Base-by-base conservation (phyloP, 495 filamentous ascomycete genomes). In the Lasiosphaeria hispida region DNA sequence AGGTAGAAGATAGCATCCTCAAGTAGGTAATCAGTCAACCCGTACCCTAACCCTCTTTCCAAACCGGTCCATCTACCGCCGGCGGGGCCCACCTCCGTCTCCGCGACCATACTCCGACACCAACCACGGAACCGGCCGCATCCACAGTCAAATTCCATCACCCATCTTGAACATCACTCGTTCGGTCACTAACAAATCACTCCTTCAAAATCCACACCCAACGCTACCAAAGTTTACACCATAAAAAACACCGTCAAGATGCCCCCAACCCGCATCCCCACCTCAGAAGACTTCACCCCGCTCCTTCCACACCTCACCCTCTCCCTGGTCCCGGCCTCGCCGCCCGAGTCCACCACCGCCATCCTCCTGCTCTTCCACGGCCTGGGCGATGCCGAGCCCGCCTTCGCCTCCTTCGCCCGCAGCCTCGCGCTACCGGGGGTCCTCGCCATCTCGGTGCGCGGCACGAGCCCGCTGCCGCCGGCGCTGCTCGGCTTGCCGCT, bases 331-430 rank as follows among this genome's bases (percentile, higher is more conserved):
- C 73, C 65, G 63, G 75, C 77, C 11, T 36, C 66, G 15, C 69
- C 77, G 1, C 71, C 67, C 7, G 77, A 79, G 49, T 72, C 72
- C 1, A 76, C 84, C 52, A 86, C 84, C 15, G 85, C 92, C 64
- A 80, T 96, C 66, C 87, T 97, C 38, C 71, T 97, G 69, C 83
- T 97, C 48, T 85, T 97, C 41, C 93, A 98, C 73, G 92, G 93
- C 54, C 82, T 97, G 2, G 94, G 94, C 34, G 93, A 97, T 71
- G 84, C 81, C 13, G 78, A 87, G 39, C 58, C 65, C 2, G 75
- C 87, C 10, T 96, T 96, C 75, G 78, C 84, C 49, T 61, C 71
- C n/a, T 85, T 97, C 57, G 90, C 83, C 38, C 73, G 74, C n/a
- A 83, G 85, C 60, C 72, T 97, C n/a, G 70, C 80, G 41, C 84